Base-by-base conservation (phyloP, 805 yeast genomes). In the Starmerella vaccinii region DNA sequence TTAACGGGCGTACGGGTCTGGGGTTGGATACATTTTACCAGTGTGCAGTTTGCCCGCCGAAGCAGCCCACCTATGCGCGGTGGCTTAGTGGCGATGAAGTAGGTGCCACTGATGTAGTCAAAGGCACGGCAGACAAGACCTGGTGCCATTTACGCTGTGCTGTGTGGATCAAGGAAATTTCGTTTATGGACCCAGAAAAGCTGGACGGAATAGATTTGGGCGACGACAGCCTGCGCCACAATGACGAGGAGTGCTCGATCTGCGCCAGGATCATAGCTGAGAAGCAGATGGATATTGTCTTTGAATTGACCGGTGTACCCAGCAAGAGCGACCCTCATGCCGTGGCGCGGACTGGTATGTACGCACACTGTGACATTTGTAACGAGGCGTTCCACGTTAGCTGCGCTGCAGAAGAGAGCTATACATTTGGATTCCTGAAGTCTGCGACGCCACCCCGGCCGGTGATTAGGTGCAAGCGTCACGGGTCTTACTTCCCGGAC, bases 1-100 rank as follows among this genome's bases (percentile, higher is more conserved):
- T 19, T 63, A 90, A 60, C 81, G 82, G 29, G 84, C 95, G 95
- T 72, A 26, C 13, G 15, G 30, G 30, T 2, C 18, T 30, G 16
- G 23, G 37, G 4, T 22, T 26, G 21, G 55, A 49, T 80, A 84
- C 59, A 56, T 65, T 2, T 24, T 54, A 56, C 24, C 48, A 49
- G 22, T 57, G 60, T 22, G 39, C 24, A 5, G 42, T 56, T 15
- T 55, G 59, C 23, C 59, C 58, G 5, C 49, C 52, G 10, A 35
- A 49, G 9, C 29, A 51, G 6, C 46, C 59, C 15, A 33, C 34
- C 8, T 59, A 59, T 45, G 49, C 48, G 27, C 48, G 53, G 10
- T 51, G 58, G 54, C 53, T 57, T 9, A 26, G 18, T n/a, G 58
- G 59, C 5, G 35, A 22, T 21, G 35, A 2, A 10, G 27, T 30